A percentile compares a stretch with the other conserved stretches of the same genome.
These are phyloP conservation scores for Scedosporium aurantiacum DNA, from an alignment of 2,329 filamentous ascomycete genomes.

Conservation along the genomic window DNA sequence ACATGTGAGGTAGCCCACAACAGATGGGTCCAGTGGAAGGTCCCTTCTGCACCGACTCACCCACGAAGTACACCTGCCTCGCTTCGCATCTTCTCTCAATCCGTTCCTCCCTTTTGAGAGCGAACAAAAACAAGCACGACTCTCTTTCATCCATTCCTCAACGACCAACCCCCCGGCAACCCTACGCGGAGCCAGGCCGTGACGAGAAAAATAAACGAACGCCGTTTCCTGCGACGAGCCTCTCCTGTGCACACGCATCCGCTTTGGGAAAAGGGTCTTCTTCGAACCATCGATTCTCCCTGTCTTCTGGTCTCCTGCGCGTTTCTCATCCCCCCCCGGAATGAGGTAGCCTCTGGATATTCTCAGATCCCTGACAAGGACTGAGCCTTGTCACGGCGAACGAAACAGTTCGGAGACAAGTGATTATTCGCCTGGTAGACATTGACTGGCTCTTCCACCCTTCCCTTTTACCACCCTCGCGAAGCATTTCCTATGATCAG, in stretches of 20 bases:
- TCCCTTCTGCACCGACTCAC: constrained; percentile 4
- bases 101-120: neutral
- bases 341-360: constrained; percentile 46
- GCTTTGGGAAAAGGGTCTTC: neutral
- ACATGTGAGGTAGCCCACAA: neutral
- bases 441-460: neutral
- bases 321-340: constrained; percentile 23
- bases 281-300: constrained; percentile 4
- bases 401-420: neutral
- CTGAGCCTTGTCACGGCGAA: constrained; percentile 27
- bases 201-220: neutral
- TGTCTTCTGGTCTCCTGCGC: constrained; percentile 6
- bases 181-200: neutral
- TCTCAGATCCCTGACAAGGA: constrained; percentile 50
- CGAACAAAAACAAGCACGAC: constrained; percentile 3
- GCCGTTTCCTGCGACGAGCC: neutral
- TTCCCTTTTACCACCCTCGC: neutral
- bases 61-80: neutral
- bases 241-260: neutral
- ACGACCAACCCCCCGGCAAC: neutral
- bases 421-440: neutral
- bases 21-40: neutral
- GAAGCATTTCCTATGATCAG: constrained; percentile 29
- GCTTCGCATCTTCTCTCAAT: constrained; percentile 2
- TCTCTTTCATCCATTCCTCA: neutral